These are phyloP conservation scores for Fusarium luffae DNA, from an alignment of 2,329 filamentous ascomycete species.

Conservation along the genomic window DNA sequence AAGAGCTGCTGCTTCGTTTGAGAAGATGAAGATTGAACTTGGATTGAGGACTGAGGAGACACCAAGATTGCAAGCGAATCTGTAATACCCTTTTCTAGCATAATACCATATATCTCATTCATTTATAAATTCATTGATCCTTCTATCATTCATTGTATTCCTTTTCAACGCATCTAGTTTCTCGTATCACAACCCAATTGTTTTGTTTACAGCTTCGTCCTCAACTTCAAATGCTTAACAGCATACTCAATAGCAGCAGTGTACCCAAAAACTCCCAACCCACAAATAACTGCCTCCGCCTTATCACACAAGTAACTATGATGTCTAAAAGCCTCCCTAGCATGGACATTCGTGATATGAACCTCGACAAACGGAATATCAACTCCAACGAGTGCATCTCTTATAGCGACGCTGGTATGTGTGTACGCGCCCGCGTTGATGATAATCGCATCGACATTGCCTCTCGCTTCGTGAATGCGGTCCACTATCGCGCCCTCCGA, in stretches of 20 bases:
- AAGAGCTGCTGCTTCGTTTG: constrained; percentile 63
- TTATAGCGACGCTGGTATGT: constrained; percentile 79
- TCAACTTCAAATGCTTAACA: constrained; percentile 58
- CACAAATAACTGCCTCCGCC: constrained; percentile 78
- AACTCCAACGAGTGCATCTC: constrained; percentile 78
- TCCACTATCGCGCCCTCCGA: constrained; percentile 81
- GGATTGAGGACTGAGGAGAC: constrained; percentile 42
- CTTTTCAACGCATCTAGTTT: too few relatives aligned
- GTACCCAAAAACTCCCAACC: constrained; percentile 72
- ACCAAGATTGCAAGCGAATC: constrained; percentile 49
- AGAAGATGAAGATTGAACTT: constrained; percentile 56
- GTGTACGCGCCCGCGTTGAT: constrained; percentile 83
- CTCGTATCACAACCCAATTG: too few relatives aligned
- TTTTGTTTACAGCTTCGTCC: constrained; percentile 36
- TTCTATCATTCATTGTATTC: not conserved
- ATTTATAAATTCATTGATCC: not conserved
- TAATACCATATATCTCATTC: constrained; percentile 12
- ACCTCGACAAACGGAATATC: constrained; percentile 80
- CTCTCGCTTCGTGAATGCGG: constrained; percentile 74
- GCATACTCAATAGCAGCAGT: constrained; percentile 68
- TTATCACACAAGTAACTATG: constrained; percentile 81
- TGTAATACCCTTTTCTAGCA: constrained; percentile 37
- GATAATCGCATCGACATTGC: constrained; percentile 70
- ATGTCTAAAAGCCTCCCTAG: constrained; percentile 73
- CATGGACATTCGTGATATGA: constrained; percentile 81